These are phyloP conservation scores for Phytophthora rubi DNA, from an alignment of 352 stramenopile genomes.

Conservation along the genomic window DNA sequence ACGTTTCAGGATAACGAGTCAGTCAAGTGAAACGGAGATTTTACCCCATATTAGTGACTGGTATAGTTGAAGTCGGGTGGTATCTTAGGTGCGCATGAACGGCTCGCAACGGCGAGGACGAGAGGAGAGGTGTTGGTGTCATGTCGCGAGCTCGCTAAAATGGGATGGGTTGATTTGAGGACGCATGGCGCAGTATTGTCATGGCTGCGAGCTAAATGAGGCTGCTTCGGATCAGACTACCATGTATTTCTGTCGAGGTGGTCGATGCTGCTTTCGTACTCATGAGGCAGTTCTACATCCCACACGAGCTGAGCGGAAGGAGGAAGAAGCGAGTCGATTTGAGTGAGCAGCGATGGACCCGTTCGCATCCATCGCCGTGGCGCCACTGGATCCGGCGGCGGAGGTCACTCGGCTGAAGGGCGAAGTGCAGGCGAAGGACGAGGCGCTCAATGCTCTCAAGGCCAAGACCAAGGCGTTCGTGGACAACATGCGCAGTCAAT, in stretches of 20 bases:
- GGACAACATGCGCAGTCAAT: constrained; percentile 74
- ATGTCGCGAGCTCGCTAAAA: constrained; percentile 11
- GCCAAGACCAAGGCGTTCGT: constrained; percentile 87
- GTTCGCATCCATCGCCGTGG: neutral
- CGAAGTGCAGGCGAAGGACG: constrained; percentile 75
- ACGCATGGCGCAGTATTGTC: neutral
- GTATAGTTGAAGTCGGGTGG: neutral
- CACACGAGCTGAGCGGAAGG: constrained; percentile 20
- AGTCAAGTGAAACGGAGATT: neutral
- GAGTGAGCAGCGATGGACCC: constrained; percentile 27
- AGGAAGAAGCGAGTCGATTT: neutral
- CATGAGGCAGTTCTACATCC: constrained; percentile 27
- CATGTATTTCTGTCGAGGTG: constrained; percentile 34
- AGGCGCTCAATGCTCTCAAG: constrained; percentile 84
- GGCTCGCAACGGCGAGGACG: constrained; percentile 24
- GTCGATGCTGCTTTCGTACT: neutral
- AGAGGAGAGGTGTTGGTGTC: neutral
- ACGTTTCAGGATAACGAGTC: neutral
- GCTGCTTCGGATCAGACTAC: constrained; percentile 12
- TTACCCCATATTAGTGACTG: neutral
- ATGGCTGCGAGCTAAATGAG: constrained; percentile 29
- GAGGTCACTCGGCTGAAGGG: constrained; percentile 63
- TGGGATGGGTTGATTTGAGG: constrained; percentile 5
- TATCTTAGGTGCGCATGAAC: constrained; percentile 4
- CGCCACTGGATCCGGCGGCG: constrained; percentile 39